Evolutionary conservation across 2,329 filamentous ascomycete genomes (phyloP), one percentile per base, ranked within the genome.

Genomic region (Escovopsis sp.): DNA sequence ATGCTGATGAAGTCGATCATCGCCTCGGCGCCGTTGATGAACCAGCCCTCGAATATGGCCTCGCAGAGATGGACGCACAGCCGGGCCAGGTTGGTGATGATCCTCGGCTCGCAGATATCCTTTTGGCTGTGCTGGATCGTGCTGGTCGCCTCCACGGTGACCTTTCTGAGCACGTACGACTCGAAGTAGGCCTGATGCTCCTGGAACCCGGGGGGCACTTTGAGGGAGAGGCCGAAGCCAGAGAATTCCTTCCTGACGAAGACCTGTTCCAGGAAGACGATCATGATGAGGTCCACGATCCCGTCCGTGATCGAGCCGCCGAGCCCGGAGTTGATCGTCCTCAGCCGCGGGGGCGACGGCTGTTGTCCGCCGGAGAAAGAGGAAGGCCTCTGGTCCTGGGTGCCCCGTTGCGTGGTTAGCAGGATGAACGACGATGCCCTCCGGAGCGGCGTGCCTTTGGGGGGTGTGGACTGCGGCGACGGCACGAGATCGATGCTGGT

Each of bases 111-210:
- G 43, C 77, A 75, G 2, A 96, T 68, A 0, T 81, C 64, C 43
- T 80, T 77, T 53, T 84, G 77, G 48, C 88, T 75, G 2, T 81
- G 63, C 46, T 85, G 77, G 8, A 96, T 70, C 19, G 76, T 70
- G 44, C 74, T 82, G 32, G 75, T 75, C 12, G 94, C 64, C 28
- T 82, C 76, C 3, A 77, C 72, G 38, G 95, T 73, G 0, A 84
- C 78, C 49, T 81, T 82, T 26, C 80, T 76, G 18, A 96, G 66
- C 3, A 96, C 67, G 55, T 88, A 95, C 0, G 91, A 94, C 56
- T 94, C 86, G 50, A 98, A 95, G 57, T 88, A 94, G 0, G 87
- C 86, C 54, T 95, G 88, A 51, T 96, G 87, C 56, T 96, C 91
- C 51, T 89, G 77, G 54, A 94, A 94, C 0, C 89, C 88, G 1